These are phyloP conservation scores for Globisporangium nodosum DNA, from an alignment of 352 stramenopile species.

Conservation along the genomic window DNA sequence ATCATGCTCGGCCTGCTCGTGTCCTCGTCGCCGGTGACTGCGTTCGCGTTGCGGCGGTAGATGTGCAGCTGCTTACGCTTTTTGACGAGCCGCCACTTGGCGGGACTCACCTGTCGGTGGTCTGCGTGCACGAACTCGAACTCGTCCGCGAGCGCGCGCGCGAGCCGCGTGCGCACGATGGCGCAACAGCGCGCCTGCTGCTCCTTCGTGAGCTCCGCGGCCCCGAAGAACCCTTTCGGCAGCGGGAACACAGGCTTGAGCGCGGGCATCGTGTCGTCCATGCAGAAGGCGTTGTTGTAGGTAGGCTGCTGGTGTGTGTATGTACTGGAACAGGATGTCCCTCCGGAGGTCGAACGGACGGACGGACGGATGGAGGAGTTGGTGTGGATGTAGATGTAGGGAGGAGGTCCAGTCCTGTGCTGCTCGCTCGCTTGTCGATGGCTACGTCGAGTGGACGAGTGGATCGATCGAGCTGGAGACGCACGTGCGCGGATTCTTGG, in stretches of 20 bases:
- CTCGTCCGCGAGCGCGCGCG: slow-evolving; percentile 27
- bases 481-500: too few relatives aligned
- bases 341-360: background rate
- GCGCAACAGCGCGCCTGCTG: slow-evolving; percentile 28
- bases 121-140: slow-evolving; percentile 16
- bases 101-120: slow-evolving; percentile 24
- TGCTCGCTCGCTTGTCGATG: background rate
- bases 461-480: too few relatives aligned
- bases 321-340: background rate
- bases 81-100: slow-evolving; percentile 43
- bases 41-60: slow-evolving; percentile 20
- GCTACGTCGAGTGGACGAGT: background rate
- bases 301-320: background rate
- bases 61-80: slow-evolving; percentile 34
- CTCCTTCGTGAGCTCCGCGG: slow-evolving; percentile 17
- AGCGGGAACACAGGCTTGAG: slow-evolving; percentile 19
- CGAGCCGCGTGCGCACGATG: slow-evolving; percentile 24
- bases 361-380: background rate
- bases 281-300: background rate
- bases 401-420: background rate
- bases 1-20: slow-evolving; percentile 18
- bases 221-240: slow-evolving; percentile 22
- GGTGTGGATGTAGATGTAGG: background rate
- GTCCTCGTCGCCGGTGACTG: slow-evolving; percentile 9
- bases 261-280: slow-evolving; percentile 1